phyloP scores from a whole-genome alignment of 2,329 filamentous ascomycete species.

The Neopestalotiopsis rosae region DNA sequence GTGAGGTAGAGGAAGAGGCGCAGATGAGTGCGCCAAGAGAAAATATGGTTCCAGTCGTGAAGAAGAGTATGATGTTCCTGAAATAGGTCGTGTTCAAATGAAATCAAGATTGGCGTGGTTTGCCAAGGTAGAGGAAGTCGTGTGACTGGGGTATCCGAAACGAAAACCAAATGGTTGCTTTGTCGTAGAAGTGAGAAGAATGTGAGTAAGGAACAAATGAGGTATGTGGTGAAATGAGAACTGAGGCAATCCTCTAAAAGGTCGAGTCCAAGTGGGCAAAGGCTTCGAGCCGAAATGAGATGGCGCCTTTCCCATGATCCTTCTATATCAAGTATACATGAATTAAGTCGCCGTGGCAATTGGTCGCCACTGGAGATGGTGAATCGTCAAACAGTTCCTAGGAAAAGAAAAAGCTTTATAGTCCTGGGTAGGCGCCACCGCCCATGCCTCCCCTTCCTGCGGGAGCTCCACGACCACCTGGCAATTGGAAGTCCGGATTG shows the following conservation, averaged over 20 bases:
- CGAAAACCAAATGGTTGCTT: slow-evolving; percentile 10
- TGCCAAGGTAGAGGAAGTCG: slow-evolving; percentile 17
- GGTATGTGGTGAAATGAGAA: not conserved
- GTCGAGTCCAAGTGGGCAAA: not conserved
- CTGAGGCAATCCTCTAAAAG: not conserved
- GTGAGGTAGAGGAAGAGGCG: not conserved
- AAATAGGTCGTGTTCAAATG: slow-evolving; percentile 7
- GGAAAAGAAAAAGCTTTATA: slow-evolving; percentile 25
- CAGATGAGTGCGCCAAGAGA: not conserved
- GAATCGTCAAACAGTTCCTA: not conserved
- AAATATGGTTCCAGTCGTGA: slow-evolving; percentile 6
- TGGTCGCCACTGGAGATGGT: not conserved
- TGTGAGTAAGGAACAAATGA: slow-evolving; percentile 2
- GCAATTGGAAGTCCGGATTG: slow-evolving; percentile 87
- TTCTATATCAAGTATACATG: slow-evolving; percentile 14
- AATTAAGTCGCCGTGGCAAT: slow-evolving; percentile 10
- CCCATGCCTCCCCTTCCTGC: slow-evolving; percentile 36
- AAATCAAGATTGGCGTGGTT: not conserved
- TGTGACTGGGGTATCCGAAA: slow-evolving; percentile 15
- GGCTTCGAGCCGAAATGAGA: not conserved
- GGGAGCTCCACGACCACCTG: slow-evolving; percentile 43
- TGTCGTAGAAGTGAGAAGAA: slow-evolving; percentile 9
- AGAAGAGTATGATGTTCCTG: slow-evolving; percentile 5
- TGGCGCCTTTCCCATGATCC: not conserved
- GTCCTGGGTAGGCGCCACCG: slow-evolving; percentile 57